Conservation (phyloP, 148 eudicot species). For the Persicaria maculosa region DNA sequence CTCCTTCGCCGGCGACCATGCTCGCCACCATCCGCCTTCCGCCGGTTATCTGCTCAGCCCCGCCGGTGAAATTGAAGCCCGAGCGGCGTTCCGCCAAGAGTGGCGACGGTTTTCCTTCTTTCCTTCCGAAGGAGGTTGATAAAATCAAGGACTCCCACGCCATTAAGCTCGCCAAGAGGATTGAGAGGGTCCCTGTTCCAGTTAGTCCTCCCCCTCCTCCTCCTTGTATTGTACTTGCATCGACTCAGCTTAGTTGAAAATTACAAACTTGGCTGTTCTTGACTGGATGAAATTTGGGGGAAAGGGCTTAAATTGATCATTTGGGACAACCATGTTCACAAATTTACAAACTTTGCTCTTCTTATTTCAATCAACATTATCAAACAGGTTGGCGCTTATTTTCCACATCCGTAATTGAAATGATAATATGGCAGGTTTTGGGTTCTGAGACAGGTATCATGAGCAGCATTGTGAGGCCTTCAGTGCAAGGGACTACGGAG, state of each 20-base stretch:
- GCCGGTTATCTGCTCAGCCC: not conserved
- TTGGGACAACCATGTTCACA: not conserved
- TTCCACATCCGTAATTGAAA: not conserved
- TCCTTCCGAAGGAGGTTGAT: constrained; percentile 60
- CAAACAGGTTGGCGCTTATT: not conserved
- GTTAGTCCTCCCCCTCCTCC: constrained; percentile 20
- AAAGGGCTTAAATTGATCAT: not conserved
- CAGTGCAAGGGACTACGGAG: constrained; percentile 27
- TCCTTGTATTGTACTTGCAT: too few relatives aligned
- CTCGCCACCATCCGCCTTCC: not conserved
- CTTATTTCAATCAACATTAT: too few relatives aligned
- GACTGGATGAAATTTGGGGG: not conserved
- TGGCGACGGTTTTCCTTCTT: constrained; percentile 49
- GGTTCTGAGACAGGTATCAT: constrained; percentile 34
- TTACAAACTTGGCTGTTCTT: not conserved
- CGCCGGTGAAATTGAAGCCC: constrained; percentile 13
- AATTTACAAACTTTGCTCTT: not conserved
- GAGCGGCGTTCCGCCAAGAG: constrained; percentile 18
- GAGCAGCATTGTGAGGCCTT: constrained; percentile 90
- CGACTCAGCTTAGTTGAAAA: too few relatives aligned
- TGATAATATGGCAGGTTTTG: constrained; percentile 35
- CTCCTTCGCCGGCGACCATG: constrained; percentile 6
- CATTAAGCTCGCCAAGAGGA: constrained; percentile 55
- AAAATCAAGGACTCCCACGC: constrained; percentile 67
- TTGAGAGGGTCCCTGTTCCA: constrained; percentile 70